Percentiles rank a stretch among this genome's conserved stretches.
Conservation (phyloP, 495 filamentous ascomycete genomes). For the Saxispiralis lemnorum region DNA sequence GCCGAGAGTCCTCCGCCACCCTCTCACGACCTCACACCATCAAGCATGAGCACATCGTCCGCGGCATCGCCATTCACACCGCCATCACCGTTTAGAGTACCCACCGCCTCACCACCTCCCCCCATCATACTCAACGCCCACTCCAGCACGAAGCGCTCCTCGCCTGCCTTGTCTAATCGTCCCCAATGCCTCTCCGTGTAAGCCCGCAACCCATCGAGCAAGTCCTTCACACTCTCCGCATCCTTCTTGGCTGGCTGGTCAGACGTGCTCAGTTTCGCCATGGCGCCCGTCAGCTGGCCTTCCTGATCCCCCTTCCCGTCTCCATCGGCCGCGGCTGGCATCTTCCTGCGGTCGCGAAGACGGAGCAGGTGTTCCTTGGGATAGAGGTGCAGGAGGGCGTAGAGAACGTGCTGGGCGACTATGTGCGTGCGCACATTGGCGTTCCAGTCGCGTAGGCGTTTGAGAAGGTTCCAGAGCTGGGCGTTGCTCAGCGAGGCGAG, state of each 20-base stretch:
- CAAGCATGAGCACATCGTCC: slow-evolving; percentile 7
- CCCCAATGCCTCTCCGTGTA: slow-evolving; percentile 89
- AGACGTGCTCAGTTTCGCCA: slow-evolving; percentile 6
- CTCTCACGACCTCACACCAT: slow-evolving; percentile 1
- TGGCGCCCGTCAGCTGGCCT: slow-evolving; percentile 4
- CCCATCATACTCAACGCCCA: slow-evolving; percentile 82
- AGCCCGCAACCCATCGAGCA: slow-evolving; percentile 60
- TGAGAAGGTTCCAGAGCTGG: slow-evolving; percentile 62
- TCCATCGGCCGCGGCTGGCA: slow-evolving; percentile 2
- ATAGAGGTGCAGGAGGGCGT: slow-evolving; percentile 58
- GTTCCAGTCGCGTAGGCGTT: slow-evolving; percentile 84
- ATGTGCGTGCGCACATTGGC: slow-evolving; percentile 76
- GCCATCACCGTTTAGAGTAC: not conserved
- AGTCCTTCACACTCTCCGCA: slow-evolving; percentile 51
- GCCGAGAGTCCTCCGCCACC: too few species aligned
- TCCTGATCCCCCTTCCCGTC: slow-evolving; percentile 4
- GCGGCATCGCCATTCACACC: not conserved
- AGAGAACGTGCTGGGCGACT: slow-evolving; percentile 73
- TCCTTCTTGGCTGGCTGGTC: not conserved
- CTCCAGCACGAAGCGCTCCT: slow-evolving; percentile 86
- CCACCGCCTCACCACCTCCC: slow-evolving; percentile 9
- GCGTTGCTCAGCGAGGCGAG: slow-evolving; percentile 59
- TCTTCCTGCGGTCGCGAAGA: slow-evolving; percentile 31
- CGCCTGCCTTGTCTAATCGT: slow-evolving; percentile 69
- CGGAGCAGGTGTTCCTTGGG: slow-evolving; percentile 54